Evolutionary conservation across 768 basidiomycete genomes (phyloP).

Genomic region (Ephemerocybe angulata): DNA sequence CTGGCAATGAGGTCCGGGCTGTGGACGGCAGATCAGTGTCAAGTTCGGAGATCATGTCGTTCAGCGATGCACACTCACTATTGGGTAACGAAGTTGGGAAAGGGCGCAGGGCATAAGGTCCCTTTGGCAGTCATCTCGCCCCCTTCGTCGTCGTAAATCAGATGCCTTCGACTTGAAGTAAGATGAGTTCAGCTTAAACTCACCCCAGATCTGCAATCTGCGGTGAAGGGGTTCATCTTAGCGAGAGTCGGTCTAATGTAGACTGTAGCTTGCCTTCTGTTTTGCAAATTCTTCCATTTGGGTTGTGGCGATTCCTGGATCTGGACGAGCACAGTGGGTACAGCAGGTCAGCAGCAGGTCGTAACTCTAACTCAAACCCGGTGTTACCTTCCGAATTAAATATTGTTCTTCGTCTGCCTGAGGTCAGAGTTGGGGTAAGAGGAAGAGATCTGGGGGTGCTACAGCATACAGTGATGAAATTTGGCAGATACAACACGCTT

Average conservation of each 20-base stretch:
- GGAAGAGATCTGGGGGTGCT: neutral
- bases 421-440: neutral
- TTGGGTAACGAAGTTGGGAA: conserved; percentile 67
- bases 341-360: conserved; percentile 7
- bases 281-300: conserved; percentile 75
- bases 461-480: conserved; percentile 62
- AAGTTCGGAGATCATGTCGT: conserved; percentile 1
- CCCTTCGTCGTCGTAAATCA: conserved; percentile 36
- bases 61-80: conserved; percentile 45
- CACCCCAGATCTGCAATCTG: conserved; percentile 76
- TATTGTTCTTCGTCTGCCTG: conserved; percentile 70
- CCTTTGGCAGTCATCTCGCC: conserved; percentile 74
- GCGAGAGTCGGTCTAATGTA: conserved; percentile 3
- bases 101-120: conserved; percentile 58
- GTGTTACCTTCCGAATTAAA: conserved; percentile 65
- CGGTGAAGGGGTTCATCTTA: neutral
- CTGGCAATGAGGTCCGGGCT: conserved; percentile 79
- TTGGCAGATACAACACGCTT: conserved; percentile 65
- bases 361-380: conserved; percentile 10
- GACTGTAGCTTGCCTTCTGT: conserved; percentile 53
- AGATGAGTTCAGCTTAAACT: conserved; percentile 14
- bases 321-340: conserved; percentile 35
- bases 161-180: conserved; percentile 3
- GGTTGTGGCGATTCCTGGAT: conserved; percentile 74
- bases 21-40: neutral